These are phyloP conservation scores for Blastocystis sp. DNA, from an alignment of 352 stramenopile species.

Conservation along the genomic window DNA sequence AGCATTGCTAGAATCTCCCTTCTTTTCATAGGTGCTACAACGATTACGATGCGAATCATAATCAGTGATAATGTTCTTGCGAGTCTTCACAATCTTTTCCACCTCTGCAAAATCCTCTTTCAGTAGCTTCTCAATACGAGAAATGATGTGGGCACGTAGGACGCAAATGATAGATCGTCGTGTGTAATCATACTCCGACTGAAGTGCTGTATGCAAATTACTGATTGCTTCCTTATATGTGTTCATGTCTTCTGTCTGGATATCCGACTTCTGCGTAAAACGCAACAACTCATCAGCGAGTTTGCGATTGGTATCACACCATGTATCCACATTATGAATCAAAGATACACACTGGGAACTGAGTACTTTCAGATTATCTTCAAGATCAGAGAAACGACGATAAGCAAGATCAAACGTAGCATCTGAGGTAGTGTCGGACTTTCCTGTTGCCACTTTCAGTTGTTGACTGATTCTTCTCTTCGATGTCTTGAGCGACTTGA, in stretches of 20 bases:
- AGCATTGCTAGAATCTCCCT: slow-evolving; percentile 47
- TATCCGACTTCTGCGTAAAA: slow-evolving; percentile 27
- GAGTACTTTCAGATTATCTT: slow-evolving; percentile 44
- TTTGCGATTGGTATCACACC: slow-evolving; percentile 47
- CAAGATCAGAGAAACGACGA: slow-evolving; percentile 49
- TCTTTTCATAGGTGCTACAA: slow-evolving; percentile 9
- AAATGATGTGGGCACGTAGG: slow-evolving; percentile 35
- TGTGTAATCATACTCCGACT: slow-evolving; percentile 52
- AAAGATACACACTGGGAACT: slow-evolving; percentile 36
- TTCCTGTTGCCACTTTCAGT: slow-evolving; percentile 42
- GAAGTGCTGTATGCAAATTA: slow-evolving; percentile 9
- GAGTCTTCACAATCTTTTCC: slow-evolving; percentile 46
- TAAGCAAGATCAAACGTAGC: slow-evolving; percentile 46
- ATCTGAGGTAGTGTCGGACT: slow-evolving; percentile 45
- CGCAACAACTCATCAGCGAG: slow-evolving; percentile 39
- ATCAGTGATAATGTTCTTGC: slow-evolving; percentile 61
- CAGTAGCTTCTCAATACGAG: slow-evolving; percentile 26
- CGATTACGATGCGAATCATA: slow-evolving; percentile 51
- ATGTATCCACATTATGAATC: slow-evolving; percentile 57
- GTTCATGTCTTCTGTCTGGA: slow-evolving; percentile 7
- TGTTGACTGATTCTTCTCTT: slow-evolving; percentile 55
- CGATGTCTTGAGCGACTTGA: slow-evolving; percentile 55
- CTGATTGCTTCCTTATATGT: slow-evolving; percentile 17
- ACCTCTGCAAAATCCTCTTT: slow-evolving; percentile 53
- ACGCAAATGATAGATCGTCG: slow-evolving; percentile 40